Base-by-base conservation (phyloP, 2,329 filamentous ascomycete genomes). In the Hymenoscyphus occultus region DNA sequence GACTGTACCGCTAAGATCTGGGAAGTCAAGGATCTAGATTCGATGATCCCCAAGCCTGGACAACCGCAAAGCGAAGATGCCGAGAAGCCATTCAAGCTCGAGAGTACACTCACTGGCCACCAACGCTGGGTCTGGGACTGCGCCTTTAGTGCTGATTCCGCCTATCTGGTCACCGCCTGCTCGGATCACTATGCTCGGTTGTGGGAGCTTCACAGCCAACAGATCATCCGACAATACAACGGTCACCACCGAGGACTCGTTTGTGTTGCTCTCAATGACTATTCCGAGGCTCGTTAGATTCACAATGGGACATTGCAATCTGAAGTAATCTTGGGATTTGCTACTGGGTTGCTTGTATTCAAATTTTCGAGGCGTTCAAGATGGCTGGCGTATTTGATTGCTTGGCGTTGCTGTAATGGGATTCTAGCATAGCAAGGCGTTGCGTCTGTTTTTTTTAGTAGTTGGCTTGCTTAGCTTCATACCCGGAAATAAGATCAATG, bases 1-100 rank as follows among this genome's bases (percentile, higher is more conserved):
- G 89, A 92, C 74, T 89, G 91, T 76, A 91, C 94, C 0, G 93
- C 93, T 67, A 94, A 96, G 77, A 97, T 99, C 72, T 99, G 95
- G 95, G 91, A 93, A 72, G 90, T 97, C 57, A 81, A 80, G 69
- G 91, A 96, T 74, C 83, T 88, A n/a, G 84, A 87, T 32, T 79
- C 80, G 56, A 81, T 80, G 70, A 65, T 72, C 32, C 73, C 72
- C 1, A 62, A 65, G n/a, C 70, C 70, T 39, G 72, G 71, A 42
- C 69, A 74, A 57, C 59, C 67, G 5, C 60, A 68, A 39, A 40
- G 68, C 75, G 73, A 84, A 72, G 76, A 74, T 74, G 74, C 84
- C 75, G 76, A 73, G 42, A 62, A 76, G 76, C 85, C 76, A 65
- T 90, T 87, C 68, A 87, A 85, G 62, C 80, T 91, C 1, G 88